Percentiles rank a stretch among this genome's conserved stretches.
Evolutionary conservation across 2,329 filamentous ascomycete genomes (phyloP).

Genomic region (Ceratocystis destructans): DNA sequence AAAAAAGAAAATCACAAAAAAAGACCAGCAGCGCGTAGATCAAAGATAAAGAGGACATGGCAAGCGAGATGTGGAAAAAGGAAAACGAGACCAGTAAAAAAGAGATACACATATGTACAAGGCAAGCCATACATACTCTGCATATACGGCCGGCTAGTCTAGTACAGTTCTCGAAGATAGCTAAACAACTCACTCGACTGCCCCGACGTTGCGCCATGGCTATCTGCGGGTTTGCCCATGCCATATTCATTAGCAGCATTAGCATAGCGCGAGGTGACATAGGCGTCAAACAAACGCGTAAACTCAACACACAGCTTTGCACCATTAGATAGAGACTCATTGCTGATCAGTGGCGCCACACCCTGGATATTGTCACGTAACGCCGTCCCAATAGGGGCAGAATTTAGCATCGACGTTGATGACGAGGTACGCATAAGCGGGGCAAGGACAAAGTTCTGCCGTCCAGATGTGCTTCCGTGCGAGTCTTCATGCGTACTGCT

Average conservation of each 20-base stretch:
- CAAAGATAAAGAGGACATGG: not conserved
- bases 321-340: slow-evolving; percentile 29
- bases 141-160: not conserved
- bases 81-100: not conserved
- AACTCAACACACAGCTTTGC: slow-evolving; percentile 40
- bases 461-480: slow-evolving; percentile 5
- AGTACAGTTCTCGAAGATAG: slow-evolving; percentile 15
- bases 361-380: slow-evolving; percentile 19
- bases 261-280: slow-evolving; percentile 25
- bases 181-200: slow-evolving; percentile 13
- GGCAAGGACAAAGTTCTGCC: slow-evolving; percentile 14
- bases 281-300: slow-evolving; percentile 34
- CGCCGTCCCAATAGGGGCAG: slow-evolving; percentile 6
- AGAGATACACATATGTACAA: too few relatives aligned
- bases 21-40: not conserved
- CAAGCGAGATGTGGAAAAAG: not conserved
- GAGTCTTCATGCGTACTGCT: slow-evolving; percentile 12
- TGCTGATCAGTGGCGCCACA: slow-evolving; percentile 12
- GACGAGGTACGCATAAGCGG: slow-evolving; percentile 6
- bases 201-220: not conserved
- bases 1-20: not conserved
- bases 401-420: slow-evolving; percentile 14
- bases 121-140: too few relatives aligned
- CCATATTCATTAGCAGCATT: slow-evolving; percentile 9
- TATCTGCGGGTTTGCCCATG: slow-evolving; percentile 6